phyloP scores from a whole-genome alignment of 2,329 filamentous ascomycete species.

The Penicillium sp. region DNA sequence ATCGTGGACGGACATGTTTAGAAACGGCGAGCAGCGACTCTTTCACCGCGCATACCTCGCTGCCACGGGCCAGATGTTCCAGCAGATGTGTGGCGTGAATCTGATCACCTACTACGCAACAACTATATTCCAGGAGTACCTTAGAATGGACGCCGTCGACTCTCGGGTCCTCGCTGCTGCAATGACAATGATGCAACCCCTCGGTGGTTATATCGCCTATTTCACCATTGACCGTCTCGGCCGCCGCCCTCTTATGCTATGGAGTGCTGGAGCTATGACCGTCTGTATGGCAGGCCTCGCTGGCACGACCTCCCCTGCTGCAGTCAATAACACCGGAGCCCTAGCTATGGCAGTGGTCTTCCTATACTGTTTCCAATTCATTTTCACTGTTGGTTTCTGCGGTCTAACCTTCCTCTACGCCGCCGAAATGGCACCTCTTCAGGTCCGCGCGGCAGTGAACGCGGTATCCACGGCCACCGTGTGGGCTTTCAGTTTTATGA shows the following conservation, averaged over 20 bases:
- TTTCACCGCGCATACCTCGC: conserved; percentile 49
- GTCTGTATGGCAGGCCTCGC: conserved; percentile 12
- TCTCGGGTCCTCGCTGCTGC: conserved; percentile 8
- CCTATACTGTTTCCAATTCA: conserved; percentile 10
- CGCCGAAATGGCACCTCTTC: conserved; percentile 9
- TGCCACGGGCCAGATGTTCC: conserved; percentile 50
- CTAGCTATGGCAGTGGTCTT: conserved; percentile 12
- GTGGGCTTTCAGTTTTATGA: conserved; percentile 16
- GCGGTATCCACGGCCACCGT: conserved; percentile 13
- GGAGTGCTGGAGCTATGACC: conserved; percentile 12
- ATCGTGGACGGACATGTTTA: conserved; percentile 52
- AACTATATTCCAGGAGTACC: conserved; percentile 10
- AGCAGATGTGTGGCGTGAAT: conserved; percentile 34
- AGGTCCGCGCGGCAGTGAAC: conserved; percentile 11
- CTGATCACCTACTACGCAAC: conserved; percentile 42
- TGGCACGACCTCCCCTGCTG: conserved; percentile 3
- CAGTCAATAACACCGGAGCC: conserved; percentile 4
- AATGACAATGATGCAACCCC: conserved; percentile 25
- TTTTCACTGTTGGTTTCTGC: conserved; percentile 11
- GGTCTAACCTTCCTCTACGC: conserved; percentile 14
- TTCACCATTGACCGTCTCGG: conserved; percentile 41
- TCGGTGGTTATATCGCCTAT: conserved; percentile 38
- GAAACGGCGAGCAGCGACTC: conserved; percentile 48
- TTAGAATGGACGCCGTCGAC: conserved; percentile 2
- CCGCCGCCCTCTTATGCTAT: conserved; percentile 25